Percentiles rank a stretch among this genome's conserved stretches.
phyloP scores from a whole-genome alignment of 129 eudicot genomes.

The carrot (Daucus carota) region DNA sequence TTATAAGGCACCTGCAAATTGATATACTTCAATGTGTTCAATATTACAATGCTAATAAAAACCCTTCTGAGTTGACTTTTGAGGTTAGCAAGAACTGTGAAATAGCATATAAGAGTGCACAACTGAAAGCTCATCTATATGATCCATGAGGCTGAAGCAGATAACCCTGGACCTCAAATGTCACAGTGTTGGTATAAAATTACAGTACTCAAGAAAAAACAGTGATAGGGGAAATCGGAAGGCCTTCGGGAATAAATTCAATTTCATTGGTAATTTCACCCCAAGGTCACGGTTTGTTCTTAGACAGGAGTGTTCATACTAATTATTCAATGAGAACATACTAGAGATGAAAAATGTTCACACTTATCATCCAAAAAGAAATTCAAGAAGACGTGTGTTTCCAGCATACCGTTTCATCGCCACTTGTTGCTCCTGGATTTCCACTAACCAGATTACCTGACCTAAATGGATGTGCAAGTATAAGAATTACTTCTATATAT shows the following conservation, averaged over 20 bases:
- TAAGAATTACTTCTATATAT: neutral
- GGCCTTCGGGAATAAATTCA: neutral
- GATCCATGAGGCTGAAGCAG: neutral
- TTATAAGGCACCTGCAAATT: conserved; percentile 64
- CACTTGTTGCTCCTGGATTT: conserved; percentile 75
- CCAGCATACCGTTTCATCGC: conserved; percentile 91
- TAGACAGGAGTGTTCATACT: neutral
- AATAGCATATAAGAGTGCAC: neutral
- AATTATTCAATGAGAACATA: neutral
- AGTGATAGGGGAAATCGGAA: neutral
- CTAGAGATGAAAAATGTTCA: neutral
- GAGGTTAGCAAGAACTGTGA: neutral
- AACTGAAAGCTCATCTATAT: neutral
- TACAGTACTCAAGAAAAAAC: neutral
- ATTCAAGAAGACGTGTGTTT: conserved; percentile 4
- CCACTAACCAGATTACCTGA: conserved; percentile 89
- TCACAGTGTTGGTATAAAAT: neutral
- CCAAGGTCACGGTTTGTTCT: neutral
- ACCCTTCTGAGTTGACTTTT: neutral
- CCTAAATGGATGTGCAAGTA: conserved; percentile 25
- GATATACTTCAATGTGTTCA: neutral
- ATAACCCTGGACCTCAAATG: neutral
- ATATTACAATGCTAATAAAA: conserved; percentile 5
- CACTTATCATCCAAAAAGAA: conserved; percentile 12
- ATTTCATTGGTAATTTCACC: neutral